Evolutionary conservation across 176 grass and related monocot genomes (phyloP).

Genomic region (Oryza officinalis): DNA sequence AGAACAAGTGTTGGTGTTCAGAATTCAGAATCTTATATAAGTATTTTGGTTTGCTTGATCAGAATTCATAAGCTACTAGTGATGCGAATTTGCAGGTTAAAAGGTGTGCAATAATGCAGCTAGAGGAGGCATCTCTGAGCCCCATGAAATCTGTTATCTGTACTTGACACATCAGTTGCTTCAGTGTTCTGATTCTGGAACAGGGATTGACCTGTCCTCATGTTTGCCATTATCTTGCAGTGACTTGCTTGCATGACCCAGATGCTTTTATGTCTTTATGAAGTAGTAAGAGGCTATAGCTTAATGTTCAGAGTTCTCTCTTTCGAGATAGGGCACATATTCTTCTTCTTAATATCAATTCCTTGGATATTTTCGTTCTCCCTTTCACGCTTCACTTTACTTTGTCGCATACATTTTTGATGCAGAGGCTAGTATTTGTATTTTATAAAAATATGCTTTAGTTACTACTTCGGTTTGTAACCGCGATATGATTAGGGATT

Average conservation of each 20-base stretch:
- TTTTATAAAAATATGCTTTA: no score
- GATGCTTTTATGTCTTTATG: no score
- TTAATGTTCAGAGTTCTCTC: not conserved
- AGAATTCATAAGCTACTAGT: not conserved
- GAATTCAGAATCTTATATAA: not conserved
- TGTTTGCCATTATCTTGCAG: not conserved
- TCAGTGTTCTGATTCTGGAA: not conserved
- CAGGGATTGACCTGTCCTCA: not conserved
- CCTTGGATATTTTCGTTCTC: no score
- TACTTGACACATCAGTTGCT: conserved; percentile 7
- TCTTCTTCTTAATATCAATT: not conserved
- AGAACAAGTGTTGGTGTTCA: not conserved
- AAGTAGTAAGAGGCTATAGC: not conserved
- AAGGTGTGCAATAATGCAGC: not conserved
- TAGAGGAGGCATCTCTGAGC: not conserved
- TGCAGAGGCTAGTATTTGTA: no score
- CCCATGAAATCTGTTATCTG: conserved; percentile 3
- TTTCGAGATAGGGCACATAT: no score
- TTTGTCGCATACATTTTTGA: no score
- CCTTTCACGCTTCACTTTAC: no score
- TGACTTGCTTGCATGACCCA: not conserved
- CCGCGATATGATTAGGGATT: not conserved
- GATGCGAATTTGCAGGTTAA: not conserved
- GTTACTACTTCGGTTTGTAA: no score
- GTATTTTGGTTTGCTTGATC: not conserved